Conservation (phyloP, 140 eudicot species). For the Flaveria floridana region DNA sequence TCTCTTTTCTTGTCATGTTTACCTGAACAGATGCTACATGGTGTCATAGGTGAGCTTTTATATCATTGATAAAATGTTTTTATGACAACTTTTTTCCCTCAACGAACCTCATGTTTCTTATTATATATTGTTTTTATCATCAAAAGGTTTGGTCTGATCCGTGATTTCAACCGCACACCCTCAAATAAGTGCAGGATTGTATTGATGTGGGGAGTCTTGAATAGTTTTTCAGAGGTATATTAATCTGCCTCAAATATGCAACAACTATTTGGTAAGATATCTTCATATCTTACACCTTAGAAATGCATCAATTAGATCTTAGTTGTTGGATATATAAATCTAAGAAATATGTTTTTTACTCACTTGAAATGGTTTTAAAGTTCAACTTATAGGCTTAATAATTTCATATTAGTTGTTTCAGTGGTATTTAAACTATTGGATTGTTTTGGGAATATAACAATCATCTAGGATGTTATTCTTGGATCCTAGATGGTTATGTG, state of each 20-base stretch:
- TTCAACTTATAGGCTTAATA: too few relatives aligned
- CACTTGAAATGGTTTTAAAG: too few relatives aligned
- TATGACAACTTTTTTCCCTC: background rate
- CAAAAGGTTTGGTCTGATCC: conserved; percentile 83
- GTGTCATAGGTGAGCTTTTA: conserved; percentile 55
- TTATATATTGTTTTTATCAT: background rate
- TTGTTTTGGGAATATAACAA: too few relatives aligned
- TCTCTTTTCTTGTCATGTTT: conserved; percentile 4
- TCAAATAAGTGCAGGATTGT: conserved; percentile 80
- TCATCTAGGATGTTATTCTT: too few relatives aligned
- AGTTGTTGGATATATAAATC: too few relatives aligned
- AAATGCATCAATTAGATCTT: too few relatives aligned
- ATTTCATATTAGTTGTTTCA: too few relatives aligned
- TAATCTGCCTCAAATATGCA: background rate
- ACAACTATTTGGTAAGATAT: too few relatives aligned
- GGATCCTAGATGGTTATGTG: too few relatives aligned
- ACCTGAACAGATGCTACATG: conserved; percentile 67
- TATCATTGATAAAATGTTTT: conserved; percentile 9
- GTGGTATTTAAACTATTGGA: too few relatives aligned
- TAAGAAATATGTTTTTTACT: too few relatives aligned
- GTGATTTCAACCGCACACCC: conserved; percentile 85
- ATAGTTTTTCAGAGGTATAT: conserved; percentile 77
- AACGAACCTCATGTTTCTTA: background rate
- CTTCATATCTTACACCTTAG: too few relatives aligned
- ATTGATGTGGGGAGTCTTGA: conserved; percentile 86